Percentiles rank a stretch among this genome's conserved stretches.
phyloP scores from a whole-genome alignment of 208 protist species.

The Trypanosoma scelopori region DNA sequence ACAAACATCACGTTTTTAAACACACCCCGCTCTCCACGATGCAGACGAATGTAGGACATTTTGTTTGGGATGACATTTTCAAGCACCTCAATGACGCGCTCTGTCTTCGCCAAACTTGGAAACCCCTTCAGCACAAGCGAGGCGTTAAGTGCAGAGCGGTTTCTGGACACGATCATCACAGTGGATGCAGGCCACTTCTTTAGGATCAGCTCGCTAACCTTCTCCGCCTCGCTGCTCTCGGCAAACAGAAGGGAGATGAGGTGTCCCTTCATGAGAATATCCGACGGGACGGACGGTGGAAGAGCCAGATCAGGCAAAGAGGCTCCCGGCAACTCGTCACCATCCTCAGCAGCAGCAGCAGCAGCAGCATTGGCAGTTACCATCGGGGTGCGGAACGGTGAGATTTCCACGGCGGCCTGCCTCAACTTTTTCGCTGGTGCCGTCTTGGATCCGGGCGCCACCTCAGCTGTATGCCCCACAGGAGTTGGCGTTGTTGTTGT shows the following conservation, averaged over 20 bases:
- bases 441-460: background rate
- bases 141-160: slow-evolving; percentile 56
- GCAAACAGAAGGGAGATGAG: slow-evolving; percentile 75
- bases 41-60: slow-evolving; percentile 82
- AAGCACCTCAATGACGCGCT: slow-evolving; percentile 61
- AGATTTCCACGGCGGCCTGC: background rate
- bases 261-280: slow-evolving; percentile 35
- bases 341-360: slow-evolving; percentile 4
- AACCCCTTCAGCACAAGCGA: slow-evolving; percentile 84
- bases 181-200: slow-evolving; percentile 60
- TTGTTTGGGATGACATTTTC: slow-evolving; percentile 47
- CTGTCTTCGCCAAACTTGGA: slow-evolving; percentile 66
- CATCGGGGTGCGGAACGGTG: slow-evolving; percentile 29
- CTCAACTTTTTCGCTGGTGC: slow-evolving; percentile 7
- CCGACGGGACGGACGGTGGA: slow-evolving; percentile 39
- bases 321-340: slow-evolving; percentile 25
- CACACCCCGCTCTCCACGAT: slow-evolving; percentile 76
- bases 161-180: slow-evolving; percentile 52
- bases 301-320: slow-evolving; percentile 44
- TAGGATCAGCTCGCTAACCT: slow-evolving; percentile 47
- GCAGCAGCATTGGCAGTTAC: background rate
- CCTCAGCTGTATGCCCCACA: no score
- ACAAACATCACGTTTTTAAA: slow-evolving; percentile 83
- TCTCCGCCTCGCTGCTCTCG: slow-evolving; percentile 69
- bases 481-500: background rate